phyloP scores from a whole-genome alignment of 1,139 yeast genomes.

The Debaryomyces robertsiae region DNA sequence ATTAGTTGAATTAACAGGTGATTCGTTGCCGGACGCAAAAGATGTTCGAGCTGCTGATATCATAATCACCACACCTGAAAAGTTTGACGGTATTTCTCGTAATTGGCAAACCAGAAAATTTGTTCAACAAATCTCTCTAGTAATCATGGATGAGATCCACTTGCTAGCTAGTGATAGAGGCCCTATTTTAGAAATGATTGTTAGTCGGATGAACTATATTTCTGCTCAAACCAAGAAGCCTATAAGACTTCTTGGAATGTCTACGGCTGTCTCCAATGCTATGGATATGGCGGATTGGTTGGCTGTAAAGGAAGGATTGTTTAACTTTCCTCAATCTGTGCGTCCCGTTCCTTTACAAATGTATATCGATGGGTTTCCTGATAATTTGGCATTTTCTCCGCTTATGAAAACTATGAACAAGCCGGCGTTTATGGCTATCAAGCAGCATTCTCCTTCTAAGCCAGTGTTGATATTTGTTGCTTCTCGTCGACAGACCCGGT shows the following conservation, averaged over 20 bases:
- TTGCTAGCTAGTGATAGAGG: constrained; percentile 97
- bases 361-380: constrained; percentile 98
- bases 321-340: constrained; percentile 92
- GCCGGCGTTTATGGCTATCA: constrained; percentile 95
- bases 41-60: constrained; percentile 91
- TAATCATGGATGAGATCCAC: constrained; percentile 98
- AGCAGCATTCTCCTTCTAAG: constrained; percentile 89
- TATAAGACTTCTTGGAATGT: constrained; percentile 85
- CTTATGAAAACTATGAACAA: constrained; percentile 98
- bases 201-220: constrained; percentile 94
- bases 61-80: constrained; percentile 95
- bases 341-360: constrained; percentile 97
- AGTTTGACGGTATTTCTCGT: constrained; percentile 98
- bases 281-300: constrained; percentile 98
- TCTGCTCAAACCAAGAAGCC: constrained; percentile 75
- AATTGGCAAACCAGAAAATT: constrained; percentile 95
- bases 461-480: constrained; percentile 96
- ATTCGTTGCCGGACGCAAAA: constrained; percentile 84
- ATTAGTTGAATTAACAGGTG: constrained; percentile 95
- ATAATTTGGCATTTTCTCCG: constrained; percentile 90
- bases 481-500: constrained; percentile 92
- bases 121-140: constrained; percentile 87
- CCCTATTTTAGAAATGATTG: constrained; percentile 97
- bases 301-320: constrained; percentile 85
- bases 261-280: constrained; percentile 97